phyloP scores from a whole-genome alignment of 1,284 basidiomycete genomes.

The Rhodotorula glutinis region DNA sequence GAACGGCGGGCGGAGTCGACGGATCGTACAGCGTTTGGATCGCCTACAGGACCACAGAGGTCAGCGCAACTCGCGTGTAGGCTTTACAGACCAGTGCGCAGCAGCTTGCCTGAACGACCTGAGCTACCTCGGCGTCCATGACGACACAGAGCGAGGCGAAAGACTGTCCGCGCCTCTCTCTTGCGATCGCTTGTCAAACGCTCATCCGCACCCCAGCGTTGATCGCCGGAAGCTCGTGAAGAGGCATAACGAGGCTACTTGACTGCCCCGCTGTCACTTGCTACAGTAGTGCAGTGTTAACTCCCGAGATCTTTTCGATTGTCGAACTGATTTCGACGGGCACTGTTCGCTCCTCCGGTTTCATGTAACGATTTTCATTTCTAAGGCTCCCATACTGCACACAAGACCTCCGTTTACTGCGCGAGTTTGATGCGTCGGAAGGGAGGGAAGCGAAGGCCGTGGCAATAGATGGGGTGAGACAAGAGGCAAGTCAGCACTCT shows the following conservation, averaged over 20 bases:
- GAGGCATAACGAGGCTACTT: too few relatives aligned
- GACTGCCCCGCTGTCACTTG: too few relatives aligned
- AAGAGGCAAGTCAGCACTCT: background rate
- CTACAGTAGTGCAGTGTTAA: too few relatives aligned
- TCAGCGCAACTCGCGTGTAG: background rate
- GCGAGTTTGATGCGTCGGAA: background rate
- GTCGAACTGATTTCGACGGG: too few relatives aligned
- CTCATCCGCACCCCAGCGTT: too few relatives aligned
- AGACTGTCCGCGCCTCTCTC: background rate
- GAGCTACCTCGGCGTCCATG: conserved; percentile 26
- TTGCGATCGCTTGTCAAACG: too few relatives aligned
- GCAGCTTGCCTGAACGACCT: conserved; percentile 22
- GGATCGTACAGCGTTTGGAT: conserved; percentile 29
- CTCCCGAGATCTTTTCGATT: too few relatives aligned
- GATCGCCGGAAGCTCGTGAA: too few relatives aligned
- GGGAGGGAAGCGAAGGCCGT: background rate
- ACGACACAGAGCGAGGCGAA: background rate
- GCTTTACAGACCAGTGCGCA: background rate
- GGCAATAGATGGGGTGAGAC: background rate
- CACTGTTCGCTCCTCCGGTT: too few relatives aligned
- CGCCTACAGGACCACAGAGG: background rate
- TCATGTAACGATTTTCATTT: background rate
- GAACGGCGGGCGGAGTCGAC: conserved; percentile 13
- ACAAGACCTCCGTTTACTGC: conserved; percentile 10
- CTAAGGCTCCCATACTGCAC: background rate